Evolutionary conservation across 768 basidiomycete species (phyloP).

Genomic region (Boletales sp.): DNA sequence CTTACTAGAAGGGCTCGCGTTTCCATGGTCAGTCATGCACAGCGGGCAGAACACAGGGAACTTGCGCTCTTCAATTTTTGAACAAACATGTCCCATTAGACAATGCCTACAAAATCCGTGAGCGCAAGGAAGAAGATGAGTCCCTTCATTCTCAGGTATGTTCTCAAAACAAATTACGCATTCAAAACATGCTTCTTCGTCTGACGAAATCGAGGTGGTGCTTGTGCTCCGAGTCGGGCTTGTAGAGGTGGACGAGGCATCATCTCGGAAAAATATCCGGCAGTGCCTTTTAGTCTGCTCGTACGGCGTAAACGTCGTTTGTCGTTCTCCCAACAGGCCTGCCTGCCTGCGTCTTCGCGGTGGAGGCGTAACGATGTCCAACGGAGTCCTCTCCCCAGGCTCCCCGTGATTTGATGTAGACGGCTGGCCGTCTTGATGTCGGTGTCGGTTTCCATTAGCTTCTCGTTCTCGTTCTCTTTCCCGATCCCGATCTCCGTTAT

Average conservation of each 20-base stretch:
- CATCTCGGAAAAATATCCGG: slow-evolving; percentile 22
- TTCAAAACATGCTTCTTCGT: slow-evolving; percentile 31
- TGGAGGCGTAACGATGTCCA: neutral
- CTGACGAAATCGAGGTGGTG: slow-evolving; percentile 3
- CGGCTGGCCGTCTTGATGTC: neutral
- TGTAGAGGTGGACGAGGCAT: slow-evolving; percentile 1
- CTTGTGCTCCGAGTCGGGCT: neutral
- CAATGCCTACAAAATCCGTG: slow-evolving; percentile 57
- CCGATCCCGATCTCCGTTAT: slow-evolving; percentile 28
- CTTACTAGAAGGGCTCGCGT: slow-evolving; percentile 33
- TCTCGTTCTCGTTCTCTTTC: neutral
- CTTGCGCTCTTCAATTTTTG: slow-evolving; percentile 46
- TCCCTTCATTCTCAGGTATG: slow-evolving; percentile 36
- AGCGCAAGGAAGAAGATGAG: slow-evolving; percentile 40
- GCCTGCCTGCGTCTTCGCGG: neutral
- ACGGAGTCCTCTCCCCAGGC: neutral
- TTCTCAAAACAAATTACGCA: slow-evolving; percentile 58
- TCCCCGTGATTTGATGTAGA: slow-evolving; percentile 1
- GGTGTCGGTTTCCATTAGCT: neutral
- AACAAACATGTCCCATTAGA: slow-evolving; percentile 38
- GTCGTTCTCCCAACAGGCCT: slow-evolving; percentile 1
- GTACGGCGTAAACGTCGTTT: slow-evolving; percentile 7
- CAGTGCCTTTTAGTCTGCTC: slow-evolving; percentile 24
- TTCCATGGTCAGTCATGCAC: slow-evolving; percentile 39
- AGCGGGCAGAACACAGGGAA: slow-evolving; percentile 61